Base-by-base conservation (phyloP, 108 stramenopile genomes). In the Parietichytrium sp. region DNA sequence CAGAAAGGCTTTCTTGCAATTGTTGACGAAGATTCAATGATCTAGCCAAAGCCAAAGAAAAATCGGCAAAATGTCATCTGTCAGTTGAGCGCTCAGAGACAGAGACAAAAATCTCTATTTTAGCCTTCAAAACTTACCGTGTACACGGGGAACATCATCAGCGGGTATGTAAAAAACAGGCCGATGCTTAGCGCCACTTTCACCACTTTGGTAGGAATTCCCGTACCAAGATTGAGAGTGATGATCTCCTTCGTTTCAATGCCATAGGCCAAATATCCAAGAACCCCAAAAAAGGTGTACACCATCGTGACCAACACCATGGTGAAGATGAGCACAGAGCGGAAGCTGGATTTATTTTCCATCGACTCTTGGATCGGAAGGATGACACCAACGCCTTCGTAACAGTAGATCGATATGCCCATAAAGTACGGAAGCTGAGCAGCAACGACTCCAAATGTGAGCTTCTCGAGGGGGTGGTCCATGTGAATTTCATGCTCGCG, bases 61-160 rank as follows among this genome's bases (percentile, higher is more conserved):
- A 50, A 50, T 16, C 18, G n/a, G 49, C 49, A 50, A 0, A 50
- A 18, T 50, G 49, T 50, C 49, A 50, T 50, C 49, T 18, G 16
- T 50, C n/a, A 18, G n/a, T 16, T 18, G 16, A 18, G n/a, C n/a
- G 49, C n/a, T 50, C 49, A 16, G 16, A 50, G 16, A 16, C 16
- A 50, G 16, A 18, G n/a, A 50, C 16, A 16, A 50, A 50, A 18
- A 18, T n/a, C 16, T 50, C 18, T 50, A 18, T n/a, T 50, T 50
- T 18, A 18, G 49, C 16, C n/a, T 16, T 16, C 16, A 18, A 50
- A 50, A 50, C 49, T 50, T 50, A 50, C 49, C 20, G 61, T 72
- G 20, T 72, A 72, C 38, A 72, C 61, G 3, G 61, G 61, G 61
- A 72, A 45, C 61, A 72, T 72, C 61, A 72, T 72, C 38, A 72